Conservation (phyloP, 2,329 filamentous ascomycete species). For the Botrytis byssoidea region DNA sequence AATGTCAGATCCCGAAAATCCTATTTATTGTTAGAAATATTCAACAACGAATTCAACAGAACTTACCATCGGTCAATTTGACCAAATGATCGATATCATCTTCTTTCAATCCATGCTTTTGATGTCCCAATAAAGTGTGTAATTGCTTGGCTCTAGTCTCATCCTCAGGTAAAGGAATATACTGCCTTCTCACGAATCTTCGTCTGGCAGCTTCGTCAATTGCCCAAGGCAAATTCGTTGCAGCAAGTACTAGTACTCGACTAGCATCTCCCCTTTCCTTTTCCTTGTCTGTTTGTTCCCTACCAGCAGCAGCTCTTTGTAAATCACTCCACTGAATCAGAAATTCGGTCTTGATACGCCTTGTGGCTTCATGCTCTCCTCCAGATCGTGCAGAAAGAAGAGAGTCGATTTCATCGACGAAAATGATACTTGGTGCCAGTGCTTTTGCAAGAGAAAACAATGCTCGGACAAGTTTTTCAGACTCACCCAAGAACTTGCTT, state of each 20-base stretch:
- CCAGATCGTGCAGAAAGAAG: constrained; percentile 81
- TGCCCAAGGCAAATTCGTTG: constrained; percentile 95
- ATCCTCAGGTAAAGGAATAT: constrained; percentile 88
- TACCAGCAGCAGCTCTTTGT: constrained; percentile 84
- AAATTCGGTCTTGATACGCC: constrained; percentile 96
- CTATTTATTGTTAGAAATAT: constrained; percentile 46
- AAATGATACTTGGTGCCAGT: constrained; percentile 92
- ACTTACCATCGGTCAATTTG: constrained; percentile 64
- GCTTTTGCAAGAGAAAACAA: constrained; percentile 86
- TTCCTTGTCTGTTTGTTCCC: constrained; percentile 65
- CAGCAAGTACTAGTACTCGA: constrained; percentile 86
- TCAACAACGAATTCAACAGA: neutral
- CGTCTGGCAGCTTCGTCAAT: constrained; percentile 93
- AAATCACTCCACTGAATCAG: constrained; percentile 96
- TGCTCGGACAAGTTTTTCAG: constrained; percentile 91
- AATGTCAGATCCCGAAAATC: constrained; percentile 97
- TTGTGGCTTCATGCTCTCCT: constrained; percentile 87
- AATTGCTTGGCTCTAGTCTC: constrained; percentile 79
- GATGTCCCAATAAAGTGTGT: constrained; percentile 75
- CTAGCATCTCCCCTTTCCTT: constrained; percentile 77
- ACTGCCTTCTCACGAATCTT: constrained; percentile 88
- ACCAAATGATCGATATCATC: constrained; percentile 73
- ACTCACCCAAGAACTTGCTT: constrained; percentile 94
- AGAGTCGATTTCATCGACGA: constrained; percentile 97
- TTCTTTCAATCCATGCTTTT: constrained; percentile 66